Evolutionary conservation across 768 basidiomycete genomes (phyloP).

Genomic region (Boletellus emodensis): DNA sequence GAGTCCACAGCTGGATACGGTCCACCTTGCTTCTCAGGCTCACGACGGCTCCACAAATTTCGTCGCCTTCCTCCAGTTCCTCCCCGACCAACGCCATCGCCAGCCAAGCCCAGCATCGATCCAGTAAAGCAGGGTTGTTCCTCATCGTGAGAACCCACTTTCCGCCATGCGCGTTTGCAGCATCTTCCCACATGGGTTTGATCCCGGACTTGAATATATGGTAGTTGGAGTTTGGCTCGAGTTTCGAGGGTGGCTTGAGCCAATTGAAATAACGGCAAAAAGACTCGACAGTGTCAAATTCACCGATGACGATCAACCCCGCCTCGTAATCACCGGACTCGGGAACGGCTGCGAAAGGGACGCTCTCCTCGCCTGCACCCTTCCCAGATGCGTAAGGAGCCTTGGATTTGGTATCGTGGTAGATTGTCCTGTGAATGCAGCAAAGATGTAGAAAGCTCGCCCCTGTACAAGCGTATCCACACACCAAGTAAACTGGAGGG

Average conservation of each 20-base stretch:
- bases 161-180: constrained; percentile 85
- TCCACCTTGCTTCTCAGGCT: constrained; percentile 84
- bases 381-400: constrained; percentile 34
- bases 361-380: constrained; percentile 22
- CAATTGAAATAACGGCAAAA: constrained; percentile 94
- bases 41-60: constrained; percentile 84
- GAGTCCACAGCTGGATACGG: constrained; percentile 88
- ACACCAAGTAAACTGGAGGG: constrained; percentile 79
- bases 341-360: constrained; percentile 40
- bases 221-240: constrained; percentile 90
- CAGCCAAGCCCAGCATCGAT: constrained; percentile 87
- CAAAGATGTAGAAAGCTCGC: neutral
- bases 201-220: constrained; percentile 94
- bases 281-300: constrained; percentile 84
- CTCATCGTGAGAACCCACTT: constrained; percentile 96
- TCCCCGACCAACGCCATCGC: constrained; percentile 81
- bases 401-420: constrained; percentile 82
- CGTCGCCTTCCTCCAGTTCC: constrained; percentile 64
- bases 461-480: constrained; percentile 11
- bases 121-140: constrained; percentile 71
- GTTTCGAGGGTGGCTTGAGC: constrained; percentile 85
- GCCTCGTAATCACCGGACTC: constrained; percentile 82
- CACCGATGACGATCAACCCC: constrained; percentile 79
- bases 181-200: constrained; percentile 98
- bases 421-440: constrained; percentile 67